Base-by-base conservation (phyloP, 225 moss, liverwort and hornwort genomes). In the Thuidium tamariscinum region DNA sequence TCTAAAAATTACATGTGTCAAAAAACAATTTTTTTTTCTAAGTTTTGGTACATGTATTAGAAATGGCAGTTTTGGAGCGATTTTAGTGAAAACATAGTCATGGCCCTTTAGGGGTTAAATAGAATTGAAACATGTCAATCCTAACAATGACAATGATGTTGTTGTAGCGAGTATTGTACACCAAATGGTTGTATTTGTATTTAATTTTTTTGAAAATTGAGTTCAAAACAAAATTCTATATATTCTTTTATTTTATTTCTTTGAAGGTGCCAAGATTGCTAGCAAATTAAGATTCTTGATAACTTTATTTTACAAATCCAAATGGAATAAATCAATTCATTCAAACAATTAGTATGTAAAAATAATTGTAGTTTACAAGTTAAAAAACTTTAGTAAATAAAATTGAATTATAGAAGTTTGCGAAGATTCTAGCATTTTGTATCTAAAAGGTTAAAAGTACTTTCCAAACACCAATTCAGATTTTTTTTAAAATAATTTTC, bases 111-210 rank as follows among this genome's bases (percentile, higher is more conserved):
- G 26, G 13, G 4, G 11, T 10, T 10, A 51, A 70, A 26, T 70
- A 42, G 9, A 70, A 16, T 16, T 39, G 4, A 69, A 69, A 25
- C 26, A 41, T 27, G 16, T 42, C 41, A 27, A 42, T 42, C 4
- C 15, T 9, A 70, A n/a, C n/a, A n/a, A n/a, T n/a, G n/a, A 9
- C 26, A 26, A 42, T 26, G 26, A 42, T 15, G 16, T 70, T 70
- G 27, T 70, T 26, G 26, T 16, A 70, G 26, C 16, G 15, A 26
- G 9, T 42, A 42, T 16, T 42, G 9, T 70, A 69, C 1, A 9
- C 2, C 0, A 0, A 9, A 27, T 42, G 0, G 9, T 14, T 0
- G 1, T 70, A 26, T 25, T 41, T 41, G 1, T 5, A 42, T 70
- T 42, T 3, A 8, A 25, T 26, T 0, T 15, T 25, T 14, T 70